phyloP scores from a whole-genome alignment of 495 filamentous ascomycete genomes.

The Pseudoneurospora amorphoporcata region DNA sequence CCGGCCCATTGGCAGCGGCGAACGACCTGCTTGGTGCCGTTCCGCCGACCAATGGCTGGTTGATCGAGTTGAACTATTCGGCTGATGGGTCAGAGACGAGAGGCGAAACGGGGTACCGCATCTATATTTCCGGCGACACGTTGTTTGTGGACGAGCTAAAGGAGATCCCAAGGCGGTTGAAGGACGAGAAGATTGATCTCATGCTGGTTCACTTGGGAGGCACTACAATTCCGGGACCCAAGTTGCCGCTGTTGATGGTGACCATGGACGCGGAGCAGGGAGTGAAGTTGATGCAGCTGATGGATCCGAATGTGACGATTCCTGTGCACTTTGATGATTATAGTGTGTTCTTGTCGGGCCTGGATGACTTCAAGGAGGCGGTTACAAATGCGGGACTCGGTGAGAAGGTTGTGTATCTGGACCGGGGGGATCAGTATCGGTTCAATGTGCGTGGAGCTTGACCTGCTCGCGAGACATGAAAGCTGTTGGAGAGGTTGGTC shows the following conservation, averaged over 20 bases:
- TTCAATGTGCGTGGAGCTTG: slow-evolving; percentile 34
- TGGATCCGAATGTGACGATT: slow-evolving; percentile 56
- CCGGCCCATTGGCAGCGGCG: slow-evolving; percentile 31
- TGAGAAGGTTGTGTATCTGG: slow-evolving; percentile 50
- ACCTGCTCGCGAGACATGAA: neutral
- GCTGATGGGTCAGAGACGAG: slow-evolving; percentile 5
- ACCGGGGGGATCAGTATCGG: slow-evolving; percentile 47
- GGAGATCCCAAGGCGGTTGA: slow-evolving; percentile 40
- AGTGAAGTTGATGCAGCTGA: slow-evolving; percentile 45
- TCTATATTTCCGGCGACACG: slow-evolving; percentile 70
- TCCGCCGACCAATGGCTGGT: slow-evolving; percentile 65
- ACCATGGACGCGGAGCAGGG: slow-evolving; percentile 64
- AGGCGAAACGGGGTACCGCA: slow-evolving; percentile 46
- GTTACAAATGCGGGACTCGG: slow-evolving; percentile 41
- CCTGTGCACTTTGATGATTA: slow-evolving; percentile 66
- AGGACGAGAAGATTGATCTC: slow-evolving; percentile 47
- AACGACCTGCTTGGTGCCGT: slow-evolving; percentile 55
- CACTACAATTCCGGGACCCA: slow-evolving; percentile 52
- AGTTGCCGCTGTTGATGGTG: slow-evolving; percentile 52
- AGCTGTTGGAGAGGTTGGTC: neutral
- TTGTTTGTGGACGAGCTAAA: slow-evolving; percentile 52
- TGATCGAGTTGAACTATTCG: slow-evolving; percentile 51
- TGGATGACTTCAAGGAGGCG: slow-evolving; percentile 50
- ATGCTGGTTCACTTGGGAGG: slow-evolving; percentile 61
- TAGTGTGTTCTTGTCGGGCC: slow-evolving; percentile 46